Evolutionary conservation across 2,329 filamentous ascomycete species (phyloP), one percentile per base, ranked within the genome.

Genomic region (Corinectria fuckeliana): DNA sequence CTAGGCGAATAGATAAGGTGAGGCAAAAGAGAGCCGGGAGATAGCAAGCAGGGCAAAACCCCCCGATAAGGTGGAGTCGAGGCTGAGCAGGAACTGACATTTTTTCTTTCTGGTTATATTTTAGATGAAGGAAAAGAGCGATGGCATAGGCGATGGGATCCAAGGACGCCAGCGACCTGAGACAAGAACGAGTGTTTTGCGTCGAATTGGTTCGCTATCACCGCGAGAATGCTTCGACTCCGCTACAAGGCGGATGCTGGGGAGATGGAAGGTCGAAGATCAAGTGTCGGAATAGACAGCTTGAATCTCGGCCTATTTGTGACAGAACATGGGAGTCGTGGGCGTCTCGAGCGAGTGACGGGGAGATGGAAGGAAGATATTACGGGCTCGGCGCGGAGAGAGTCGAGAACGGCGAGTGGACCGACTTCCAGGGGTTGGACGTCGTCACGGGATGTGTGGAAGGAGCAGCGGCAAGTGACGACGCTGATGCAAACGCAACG

Each of bases 141-240:
- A 73, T 74, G 73, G 74, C 76, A 50, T 53, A 65, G 65, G 61
- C 59, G 66, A 68, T 71, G 70, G 72, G 76, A 81, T 71, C 69
- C 69, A 77, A 81, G 83, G 83, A 83, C 82, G 84, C 84, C 83
- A 81, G 84, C 83, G 83, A 78, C 84, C 83, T 73, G 68, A 69
- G 71, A 69, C 69, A 73, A 72, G 70, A 75, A 78, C 72, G 76
- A 78, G 71, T 75, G 74, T 71, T 74, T 74, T 69, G 74, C 74
- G 72, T 74, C 70, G 64, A 70, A 70, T 72, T 70, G 74, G 74
- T 73, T 80, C 79, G 78, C 80, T 81, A 65, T 79, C 76, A 82
- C 81, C 79, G 76, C 75, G 77, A 77, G 74, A 72, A 69, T 64
- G 54, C 53, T 63, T 69, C 59, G 60, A 69, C 67, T 65, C 60